These are phyloP conservation scores for Botrytis paeoniae DNA, from an alignment of 2,329 filamentous ascomycete genomes.

Conservation along the genomic window DNA sequence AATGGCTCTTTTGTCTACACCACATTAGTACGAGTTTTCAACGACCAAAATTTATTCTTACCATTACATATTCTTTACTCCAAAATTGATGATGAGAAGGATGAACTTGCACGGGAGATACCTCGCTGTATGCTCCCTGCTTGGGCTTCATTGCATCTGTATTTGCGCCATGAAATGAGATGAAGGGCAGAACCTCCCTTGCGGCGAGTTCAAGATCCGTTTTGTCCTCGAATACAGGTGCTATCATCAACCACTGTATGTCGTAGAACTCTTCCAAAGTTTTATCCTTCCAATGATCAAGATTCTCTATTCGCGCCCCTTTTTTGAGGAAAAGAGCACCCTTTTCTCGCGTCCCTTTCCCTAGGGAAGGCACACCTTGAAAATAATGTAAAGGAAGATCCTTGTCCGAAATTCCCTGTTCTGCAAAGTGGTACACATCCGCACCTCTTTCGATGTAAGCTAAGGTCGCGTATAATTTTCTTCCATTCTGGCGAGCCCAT, in stretches of 20 bases:
- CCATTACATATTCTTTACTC: neutral
- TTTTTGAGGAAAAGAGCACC: neutral
- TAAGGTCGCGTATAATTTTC: conserved; percentile 25
- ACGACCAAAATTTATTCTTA: neutral
- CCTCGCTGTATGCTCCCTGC: conserved; percentile 29
- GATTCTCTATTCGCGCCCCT: conserved; percentile 14
- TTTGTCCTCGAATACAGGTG: conserved; percentile 22
- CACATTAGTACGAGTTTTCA: neutral
- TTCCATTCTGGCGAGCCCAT: neutral
- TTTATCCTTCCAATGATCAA: conserved; percentile 23
- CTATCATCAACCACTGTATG: conserved; percentile 28
- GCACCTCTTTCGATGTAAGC: conserved; percentile 21
- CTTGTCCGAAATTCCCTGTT: conserved; percentile 21
- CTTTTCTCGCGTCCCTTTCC: conserved; percentile 6
- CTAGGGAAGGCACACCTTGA: neutral
- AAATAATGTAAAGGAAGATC: conserved; percentile 24
- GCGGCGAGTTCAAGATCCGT: conserved; percentile 21
- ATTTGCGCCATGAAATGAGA: conserved; percentile 6
- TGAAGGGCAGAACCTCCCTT: conserved; percentile 25
- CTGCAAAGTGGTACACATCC: conserved; percentile 20
- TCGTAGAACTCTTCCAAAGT: conserved; percentile 23
- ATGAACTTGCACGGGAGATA: conserved; percentile 27
- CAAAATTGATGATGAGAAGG: conserved; percentile 30
- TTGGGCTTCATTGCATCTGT: conserved; percentile 10
- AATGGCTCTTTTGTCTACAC: conserved; percentile 23